A percentile compares a stretch with the other conserved stretches of the same genome.
Conservation (phyloP, 176 grass and related monocot genomes). For the Tillandsia leiboldiana region DNA sequence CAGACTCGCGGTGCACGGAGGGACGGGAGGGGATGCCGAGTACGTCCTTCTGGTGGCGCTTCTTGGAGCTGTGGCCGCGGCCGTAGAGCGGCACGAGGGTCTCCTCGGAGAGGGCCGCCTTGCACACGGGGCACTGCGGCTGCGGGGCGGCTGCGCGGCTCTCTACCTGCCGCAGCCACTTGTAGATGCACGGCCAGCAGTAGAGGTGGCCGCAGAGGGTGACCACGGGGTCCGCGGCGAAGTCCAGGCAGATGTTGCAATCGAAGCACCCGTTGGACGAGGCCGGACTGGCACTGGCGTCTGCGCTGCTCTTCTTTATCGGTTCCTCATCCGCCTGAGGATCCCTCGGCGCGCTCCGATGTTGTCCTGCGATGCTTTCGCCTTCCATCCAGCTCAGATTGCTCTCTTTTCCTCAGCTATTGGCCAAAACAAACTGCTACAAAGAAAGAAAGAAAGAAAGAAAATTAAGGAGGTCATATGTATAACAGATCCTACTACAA, state of each 20-base stretch:
- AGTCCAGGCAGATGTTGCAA: conserved; percentile 92
- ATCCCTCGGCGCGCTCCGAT: too few species aligned
- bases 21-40: conserved; percentile 38
- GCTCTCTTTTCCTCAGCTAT: not conserved
- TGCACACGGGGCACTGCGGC: conserved; percentile 75
- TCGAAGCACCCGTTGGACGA: conserved; percentile 57
- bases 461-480: too few species aligned
- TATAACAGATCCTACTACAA: too few species aligned
- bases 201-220: conserved; percentile 93
- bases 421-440: too few species aligned
- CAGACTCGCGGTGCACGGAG: conserved; percentile 14
- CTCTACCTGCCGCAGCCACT: conserved; percentile 54
- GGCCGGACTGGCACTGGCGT: conserved; percentile 2
- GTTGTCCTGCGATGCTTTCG: not conserved
- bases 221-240: conserved; percentile 66
- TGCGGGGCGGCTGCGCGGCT: conserved; percentile 10
- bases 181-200: conserved; percentile 98
- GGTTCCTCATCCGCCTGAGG: conserved; percentile 4
- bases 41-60: not conserved
- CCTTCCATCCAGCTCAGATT: not conserved
- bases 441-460: too few species aligned
- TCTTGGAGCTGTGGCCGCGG: conserved; percentile 43
- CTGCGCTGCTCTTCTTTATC: conserved; percentile 15
- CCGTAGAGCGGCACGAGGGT: conserved; percentile 76
- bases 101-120: conserved; percentile 39